Base-by-base conservation (phyloP, 2,329 filamentous ascomycete genomes). In the Lachnellula hyalina region DNA sequence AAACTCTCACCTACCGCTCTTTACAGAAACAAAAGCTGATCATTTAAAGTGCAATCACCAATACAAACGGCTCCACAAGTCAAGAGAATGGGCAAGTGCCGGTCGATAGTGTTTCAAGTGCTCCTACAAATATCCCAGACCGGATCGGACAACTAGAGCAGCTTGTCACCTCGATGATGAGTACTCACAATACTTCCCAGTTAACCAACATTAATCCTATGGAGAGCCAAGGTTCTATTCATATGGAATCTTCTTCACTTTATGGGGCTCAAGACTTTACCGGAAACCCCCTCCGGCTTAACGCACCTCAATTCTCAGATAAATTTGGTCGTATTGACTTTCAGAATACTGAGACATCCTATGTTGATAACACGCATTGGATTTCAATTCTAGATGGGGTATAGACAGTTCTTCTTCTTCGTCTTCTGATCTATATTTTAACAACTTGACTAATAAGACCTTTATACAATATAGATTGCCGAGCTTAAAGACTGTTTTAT, bases 221-320 rank as follows among this genome's bases (percentile, higher is more conserved):
- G 7, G 17, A 21, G 19, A 44, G n/a, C 41, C n/a, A 55, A n/a
- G n/a, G n/a, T n/a, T n/a, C n/a, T n/a, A n/a, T n/a, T n/a, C n/a
- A n/a, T n/a, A n/a, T n/a, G n/a, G n/a, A n/a, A n/a, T n/a, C n/a
- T n/a, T n/a, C n/a, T n/a, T n/a, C n/a, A n/a, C n/a, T n/a, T n/a
- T n/a, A n/a, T n/a, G n/a, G n/a, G n/a, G n/a, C n/a, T n/a, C n/a
- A n/a, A 11, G 60, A 61, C 21, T 60, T 53, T 15, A 53, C 63
- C 54, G 65, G 60, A 15, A 52, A 55, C 12, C 58, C 65, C 35
- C 56, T 51, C 17, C 56, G 63, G 15, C 55, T 62, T 35, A 56
- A 64, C 50, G 68, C 69, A 51, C 36, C 36, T 5, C 36, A 15
- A 14, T 12, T 38, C 12, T 38, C 14, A 15, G 36, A 38, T n/a